Percentiles rank a stretch among this genome's conserved stretches.
Conservation (phyloP, 306 rosid species). For the Fragaria ananassa region DNA sequence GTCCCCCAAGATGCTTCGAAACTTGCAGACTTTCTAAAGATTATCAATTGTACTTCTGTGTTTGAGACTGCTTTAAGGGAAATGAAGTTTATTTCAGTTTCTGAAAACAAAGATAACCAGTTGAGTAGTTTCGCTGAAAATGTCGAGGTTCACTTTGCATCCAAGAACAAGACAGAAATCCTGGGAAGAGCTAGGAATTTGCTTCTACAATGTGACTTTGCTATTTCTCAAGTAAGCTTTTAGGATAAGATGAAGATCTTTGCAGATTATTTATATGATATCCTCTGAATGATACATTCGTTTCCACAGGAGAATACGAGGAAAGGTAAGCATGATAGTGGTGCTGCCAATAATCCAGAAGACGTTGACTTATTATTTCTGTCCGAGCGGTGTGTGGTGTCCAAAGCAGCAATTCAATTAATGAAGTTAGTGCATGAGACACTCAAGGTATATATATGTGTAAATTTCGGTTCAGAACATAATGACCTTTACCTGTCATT, state of each 20-base stretch:
- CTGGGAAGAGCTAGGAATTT: constrained; percentile 79
- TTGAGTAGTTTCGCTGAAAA: constrained; percentile 77
- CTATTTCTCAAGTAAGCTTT: constrained; percentile 63
- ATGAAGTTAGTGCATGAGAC: constrained; percentile 89
- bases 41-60: constrained; percentile 54
- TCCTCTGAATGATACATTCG: constrained; percentile 26
- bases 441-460: constrained; percentile 48
- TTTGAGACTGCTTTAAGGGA: constrained; percentile 73
- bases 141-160: constrained; percentile 98
- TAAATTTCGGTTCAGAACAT: constrained; percentile 1
- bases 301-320: constrained; percentile 54
- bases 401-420: constrained; percentile 73
- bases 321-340: constrained; percentile 46
- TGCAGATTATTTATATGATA: constrained; percentile 19
- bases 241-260: constrained; percentile 16
- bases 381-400: constrained; percentile 79
- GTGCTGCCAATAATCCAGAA: constrained; percentile 35
- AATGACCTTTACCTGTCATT: neutral
- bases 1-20: constrained; percentile 95
- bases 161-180: constrained; percentile 78
- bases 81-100: constrained; percentile 64
- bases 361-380: constrained; percentile 72
- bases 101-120: constrained; percentile 59
- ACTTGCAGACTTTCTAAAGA: constrained; percentile 85
- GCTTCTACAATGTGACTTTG: constrained; percentile 77